Evolutionary conservation across 2,329 filamentous ascomycete species (phyloP).

Genomic region (Cyclaneusma minus): DNA sequence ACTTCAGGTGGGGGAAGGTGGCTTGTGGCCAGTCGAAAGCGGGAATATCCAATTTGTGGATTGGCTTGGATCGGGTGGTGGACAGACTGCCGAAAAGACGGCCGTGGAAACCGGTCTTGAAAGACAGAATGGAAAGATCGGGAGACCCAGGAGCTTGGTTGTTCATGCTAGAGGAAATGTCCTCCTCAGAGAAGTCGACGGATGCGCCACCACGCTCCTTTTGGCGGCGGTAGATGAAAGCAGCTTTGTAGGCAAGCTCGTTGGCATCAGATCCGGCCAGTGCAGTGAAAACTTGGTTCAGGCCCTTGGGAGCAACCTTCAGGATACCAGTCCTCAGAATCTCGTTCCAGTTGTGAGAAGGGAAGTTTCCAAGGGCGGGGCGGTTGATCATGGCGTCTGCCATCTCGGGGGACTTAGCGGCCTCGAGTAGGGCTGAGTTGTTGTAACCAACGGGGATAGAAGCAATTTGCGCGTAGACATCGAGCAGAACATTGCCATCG

Average conservation of each 20-base stretch:
- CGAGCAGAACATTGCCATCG: conserved; percentile 32
- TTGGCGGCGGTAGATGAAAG: conserved; percentile 68
- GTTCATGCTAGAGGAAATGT: conserved; percentile 51
- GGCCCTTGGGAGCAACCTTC: conserved; percentile 55
- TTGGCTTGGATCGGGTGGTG: conserved; percentile 67
- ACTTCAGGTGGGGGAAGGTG: conserved; percentile 63
- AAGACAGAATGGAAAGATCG: conserved; percentile 62
- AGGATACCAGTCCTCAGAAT: conserved; percentile 59
- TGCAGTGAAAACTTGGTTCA: conserved; percentile 69
- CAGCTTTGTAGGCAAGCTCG: conserved; percentile 74
- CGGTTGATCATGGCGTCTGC: conserved; percentile 60
- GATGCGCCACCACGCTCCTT: conserved; percentile 49
- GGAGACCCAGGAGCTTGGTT: conserved; percentile 62
- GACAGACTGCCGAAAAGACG: conserved; percentile 65
- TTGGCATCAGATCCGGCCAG: conserved; percentile 71
- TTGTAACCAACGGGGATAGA: conserved; percentile 76
- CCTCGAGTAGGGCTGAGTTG: conserved; percentile 51
- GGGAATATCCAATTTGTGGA: conserved; percentile 80
- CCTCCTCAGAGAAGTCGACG: conserved; percentile 55
- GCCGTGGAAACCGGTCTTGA: conserved; percentile 66
- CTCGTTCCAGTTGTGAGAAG: conserved; percentile 57
- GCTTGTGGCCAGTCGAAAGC: conserved; percentile 78
- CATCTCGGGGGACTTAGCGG: conserved; percentile 57
- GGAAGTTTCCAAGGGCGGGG: conserved; percentile 69
- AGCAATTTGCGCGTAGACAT: conserved; percentile 63